Evolutionary conservation across 1,139 yeast species (phyloP), one percentile per base, ranked within the genome.

Genomic region (Kodamaea suecica): DNA sequence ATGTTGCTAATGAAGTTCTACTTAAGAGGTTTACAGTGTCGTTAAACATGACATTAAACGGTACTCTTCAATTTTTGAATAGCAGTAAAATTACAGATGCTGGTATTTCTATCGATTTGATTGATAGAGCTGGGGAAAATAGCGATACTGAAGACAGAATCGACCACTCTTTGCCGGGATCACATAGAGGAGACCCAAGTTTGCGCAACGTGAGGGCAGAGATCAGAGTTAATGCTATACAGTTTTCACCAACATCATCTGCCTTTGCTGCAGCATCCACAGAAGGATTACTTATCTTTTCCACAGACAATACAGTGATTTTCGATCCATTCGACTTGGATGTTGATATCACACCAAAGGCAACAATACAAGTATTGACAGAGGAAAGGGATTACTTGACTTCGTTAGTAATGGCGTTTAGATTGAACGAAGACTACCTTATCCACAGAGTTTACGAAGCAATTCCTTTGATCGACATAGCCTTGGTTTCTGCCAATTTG

Each of bases 301-400:
- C 95, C 1, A 76, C 88, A 27, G 95, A 90, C 55, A 80, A 81
- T 39, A 67, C 76, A 11, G 64, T 86, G 31, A 65, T 80, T 30
- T 94, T 92, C 53, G 99, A 92, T 66, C 98, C 99, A 29, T 87
- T 86, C 57, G 97, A 94, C 57, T 73, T 92, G 53, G 98, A 92
- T 55, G 70, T 90, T 32, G 98, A 94, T 51, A 79, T 92, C 27
- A 92, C 98, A 0, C 95, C 96, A 0, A 83, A 78, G 33, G 68
- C 84, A 5, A 83, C 90, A 0, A 40, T 78, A 19, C 83, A 78
- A 38, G 73, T 79, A 9, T 63, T 90, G 35, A 36, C 37, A 5
- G 51, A 67, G 12, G 85, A 82, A 36, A 79, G 78, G 42, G 90
- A 88, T 39, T 88, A 78, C 53, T 64, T 90, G 45, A 76, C 78